These are phyloP conservation scores for Thamnidium elegans DNA, from an alignment of 192 early-diverging fungal species.

Conservation along the genomic window DNA sequence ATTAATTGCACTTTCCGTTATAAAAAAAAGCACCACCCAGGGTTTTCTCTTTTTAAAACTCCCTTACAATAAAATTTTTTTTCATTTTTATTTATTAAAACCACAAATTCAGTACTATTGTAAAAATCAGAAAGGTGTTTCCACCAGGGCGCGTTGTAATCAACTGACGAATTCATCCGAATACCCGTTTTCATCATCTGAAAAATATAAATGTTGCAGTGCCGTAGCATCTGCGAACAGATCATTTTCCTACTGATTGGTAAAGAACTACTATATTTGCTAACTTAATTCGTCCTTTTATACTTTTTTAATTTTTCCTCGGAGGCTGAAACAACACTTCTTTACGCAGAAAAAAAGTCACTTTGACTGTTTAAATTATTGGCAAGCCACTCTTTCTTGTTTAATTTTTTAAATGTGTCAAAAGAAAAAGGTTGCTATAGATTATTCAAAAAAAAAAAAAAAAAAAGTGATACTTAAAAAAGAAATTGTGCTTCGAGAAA, in stretches of 20 bases:
- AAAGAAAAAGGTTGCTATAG: too few relatives aligned
- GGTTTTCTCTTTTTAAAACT: too few relatives aligned
- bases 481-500: too few relatives aligned
- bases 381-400: too few relatives aligned
- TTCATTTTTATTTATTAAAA: conserved; percentile 12
- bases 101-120: neutral
- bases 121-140: conserved; percentile 13
- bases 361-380: too few relatives aligned
- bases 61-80: neutral
- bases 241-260: conserved; percentile 24
- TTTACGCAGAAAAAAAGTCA: too few relatives aligned
- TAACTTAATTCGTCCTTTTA: neutral
- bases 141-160: conserved; percentile 13
- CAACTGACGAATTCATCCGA: conserved; percentile 9
- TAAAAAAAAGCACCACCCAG: too few relatives aligned
- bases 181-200: conserved; percentile 23
- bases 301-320: conserved; percentile 19
- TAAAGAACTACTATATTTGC: neutral
- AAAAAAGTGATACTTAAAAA: too few relatives aligned
- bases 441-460: too few relatives aligned
- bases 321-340: too few relatives aligned
- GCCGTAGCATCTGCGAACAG: conserved; percentile 12
- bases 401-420: too few relatives aligned
- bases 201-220: conserved; percentile 15
- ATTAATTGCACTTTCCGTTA: too few relatives aligned